Percentiles rank a stretch among this genome's conserved stretches.
phyloP scores from a whole-genome alignment of 2,329 filamentous ascomycete species.

The Epichloe uncinata region DNA sequence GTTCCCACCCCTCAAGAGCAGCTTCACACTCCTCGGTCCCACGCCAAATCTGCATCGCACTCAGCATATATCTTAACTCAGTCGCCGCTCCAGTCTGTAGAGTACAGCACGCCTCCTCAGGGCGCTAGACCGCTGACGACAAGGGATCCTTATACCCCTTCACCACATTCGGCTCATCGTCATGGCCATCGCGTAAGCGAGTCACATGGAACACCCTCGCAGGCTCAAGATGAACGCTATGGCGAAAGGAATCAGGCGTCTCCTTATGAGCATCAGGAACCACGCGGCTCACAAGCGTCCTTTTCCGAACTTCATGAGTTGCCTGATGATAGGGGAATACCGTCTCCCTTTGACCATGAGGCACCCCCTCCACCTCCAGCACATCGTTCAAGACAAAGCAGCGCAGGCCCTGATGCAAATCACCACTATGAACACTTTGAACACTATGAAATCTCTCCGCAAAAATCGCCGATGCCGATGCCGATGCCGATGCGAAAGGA shows the following conservation, averaged over 20 bases:
- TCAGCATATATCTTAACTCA: slow-evolving; percentile 32
- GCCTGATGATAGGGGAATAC: slow-evolving; percentile 21
- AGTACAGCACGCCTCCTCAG: slow-evolving; percentile 31
- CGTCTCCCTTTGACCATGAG: slow-evolving; percentile 26
- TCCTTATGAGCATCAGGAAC: slow-evolving; percentile 26
- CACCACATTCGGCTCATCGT: slow-evolving; percentile 16
- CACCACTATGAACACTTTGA: slow-evolving; percentile 29
- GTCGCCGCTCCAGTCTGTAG: slow-evolving; percentile 38
- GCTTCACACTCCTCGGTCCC: slow-evolving; percentile 33
- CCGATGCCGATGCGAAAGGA: slow-evolving; percentile 48
- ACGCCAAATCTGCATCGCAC: slow-evolving; percentile 27
- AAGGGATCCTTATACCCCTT: slow-evolving; percentile 22
- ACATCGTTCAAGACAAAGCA: slow-evolving; percentile 36
- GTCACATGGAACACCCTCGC: slow-evolving; percentile 21
- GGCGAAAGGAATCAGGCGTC: slow-evolving; percentile 17
- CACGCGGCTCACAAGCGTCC: slow-evolving; percentile 21
- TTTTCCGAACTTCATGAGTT: slow-evolving; percentile 21
- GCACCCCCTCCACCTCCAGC: slow-evolving; percentile 43
- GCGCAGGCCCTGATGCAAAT: slow-evolving; percentile 28
- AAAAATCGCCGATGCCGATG: slow-evolving; percentile 36
- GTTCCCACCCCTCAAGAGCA: slow-evolving; percentile 22
- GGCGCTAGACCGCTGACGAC: slow-evolving; percentile 10
- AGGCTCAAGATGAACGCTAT: slow-evolving; percentile 24
- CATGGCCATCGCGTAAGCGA: slow-evolving; percentile 23
- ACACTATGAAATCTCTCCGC: slow-evolving; percentile 27